Percentiles rank a stretch among this genome's conserved stretches.
These are phyloP conservation scores for Echria macrotheca DNA, from an alignment of 495 filamentous ascomycete species.

Conservation along the genomic window DNA sequence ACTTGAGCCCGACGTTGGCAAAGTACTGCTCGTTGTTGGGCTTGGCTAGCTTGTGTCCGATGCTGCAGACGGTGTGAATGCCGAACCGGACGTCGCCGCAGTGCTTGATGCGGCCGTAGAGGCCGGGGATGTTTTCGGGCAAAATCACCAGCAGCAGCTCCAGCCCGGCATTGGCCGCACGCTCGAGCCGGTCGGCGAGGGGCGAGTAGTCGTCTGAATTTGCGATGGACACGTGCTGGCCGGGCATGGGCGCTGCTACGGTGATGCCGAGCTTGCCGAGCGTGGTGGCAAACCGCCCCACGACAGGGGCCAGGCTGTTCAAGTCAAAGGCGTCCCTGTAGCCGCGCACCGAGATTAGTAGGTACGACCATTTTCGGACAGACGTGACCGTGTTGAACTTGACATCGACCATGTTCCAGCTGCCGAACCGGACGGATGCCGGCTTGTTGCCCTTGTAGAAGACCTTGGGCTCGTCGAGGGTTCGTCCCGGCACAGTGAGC, in stretches of 20 bases:
- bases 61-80: conserved; percentile 58
- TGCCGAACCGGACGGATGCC: neutral
- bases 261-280: too few species aligned
- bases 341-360: neutral
- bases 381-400: conserved; percentile 1
- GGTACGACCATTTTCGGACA: conserved; percentile 5
- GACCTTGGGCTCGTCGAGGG: neutral
- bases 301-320: too few species aligned
- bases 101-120: conserved; percentile 63
- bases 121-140: conserved; percentile 37
- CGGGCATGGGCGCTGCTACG: too few species aligned
- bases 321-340: too few species aligned
- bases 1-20: conserved; percentile 45
- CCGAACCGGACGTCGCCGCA: conserved; percentile 57
- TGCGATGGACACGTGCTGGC: too few species aligned
- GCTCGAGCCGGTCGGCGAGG: too few species aligned
- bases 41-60: conserved; percentile 47
- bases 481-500: neutral
- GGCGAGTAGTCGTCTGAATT: too few species aligned
- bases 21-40: conserved; percentile 47
- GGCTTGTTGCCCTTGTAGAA: neutral
- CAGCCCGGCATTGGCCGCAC: too few species aligned
- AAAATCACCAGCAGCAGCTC: conserved; percentile 50
- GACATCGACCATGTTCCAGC: neutral
- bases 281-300: too few species aligned